Percentiles rank a stretch among this genome's conserved stretches.
Conservation (phyloP, 83 land plant genomes). For the Diphasiastrum complanatum region DNA sequence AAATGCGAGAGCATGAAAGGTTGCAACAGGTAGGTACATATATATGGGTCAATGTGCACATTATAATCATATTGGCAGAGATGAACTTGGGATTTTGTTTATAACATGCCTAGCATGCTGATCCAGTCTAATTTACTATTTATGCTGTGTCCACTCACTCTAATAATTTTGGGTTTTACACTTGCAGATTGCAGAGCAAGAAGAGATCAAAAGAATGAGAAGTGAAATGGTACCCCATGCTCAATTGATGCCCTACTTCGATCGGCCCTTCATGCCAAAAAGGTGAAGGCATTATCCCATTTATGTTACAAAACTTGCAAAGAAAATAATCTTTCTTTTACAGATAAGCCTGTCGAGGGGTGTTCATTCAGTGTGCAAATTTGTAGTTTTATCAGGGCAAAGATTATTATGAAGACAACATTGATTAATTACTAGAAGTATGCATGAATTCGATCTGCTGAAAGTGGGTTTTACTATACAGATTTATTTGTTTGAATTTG, state of each 20-base stretch:
- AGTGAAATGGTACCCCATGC: constrained; percentile 91
- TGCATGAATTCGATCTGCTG: too few species aligned
- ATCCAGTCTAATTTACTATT: background rate
- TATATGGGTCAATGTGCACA: background rate
- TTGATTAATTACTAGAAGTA: too few species aligned
- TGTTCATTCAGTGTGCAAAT: too few species aligned
- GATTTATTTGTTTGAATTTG: too few species aligned
- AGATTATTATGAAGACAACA: too few species aligned
- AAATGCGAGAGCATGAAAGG: constrained; percentile 65
- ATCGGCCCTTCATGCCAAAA: constrained; percentile 84
- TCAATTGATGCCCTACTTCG: constrained; percentile 96
- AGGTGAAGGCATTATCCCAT: constrained; percentile 37
- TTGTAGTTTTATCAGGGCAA: too few species aligned
- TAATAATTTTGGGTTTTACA: background rate
- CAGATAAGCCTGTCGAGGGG: too few species aligned
- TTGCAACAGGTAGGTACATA: constrained; percentile 54
- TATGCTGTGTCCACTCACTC: background rate
- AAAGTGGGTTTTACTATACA: too few species aligned
- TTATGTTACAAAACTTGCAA: background rate
- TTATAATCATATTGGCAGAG: background rate
- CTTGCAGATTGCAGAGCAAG: constrained; percentile 76
- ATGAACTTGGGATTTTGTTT: constrained; percentile 2
- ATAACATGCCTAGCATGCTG: background rate
- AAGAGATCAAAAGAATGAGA: constrained; percentile 68
- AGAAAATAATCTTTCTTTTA: background rate